Evolutionary conservation across 208 protist species (phyloP).

Genomic region (Leishmania major): DNA sequence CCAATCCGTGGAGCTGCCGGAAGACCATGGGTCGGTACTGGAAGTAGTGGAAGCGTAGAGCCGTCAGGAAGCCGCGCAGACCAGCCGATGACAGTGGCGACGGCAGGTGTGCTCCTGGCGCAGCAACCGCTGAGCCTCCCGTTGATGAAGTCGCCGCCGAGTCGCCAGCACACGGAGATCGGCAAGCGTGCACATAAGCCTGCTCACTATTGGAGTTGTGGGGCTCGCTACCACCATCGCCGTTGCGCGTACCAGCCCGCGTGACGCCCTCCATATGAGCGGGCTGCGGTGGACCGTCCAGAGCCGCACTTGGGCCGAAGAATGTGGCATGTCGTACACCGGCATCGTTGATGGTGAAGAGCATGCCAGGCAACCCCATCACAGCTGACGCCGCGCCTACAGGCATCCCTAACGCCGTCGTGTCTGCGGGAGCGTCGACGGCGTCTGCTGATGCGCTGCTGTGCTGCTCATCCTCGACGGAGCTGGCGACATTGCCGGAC

Average conservation of each 20-base stretch:
- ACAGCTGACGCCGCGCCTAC: conserved; percentile 43
- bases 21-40: conserved; percentile 69
- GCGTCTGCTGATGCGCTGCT: neutral
- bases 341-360: conserved; percentile 89
- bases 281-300: neutral
- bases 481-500: neutral
- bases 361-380: conserved; percentile 85
- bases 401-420: neutral
- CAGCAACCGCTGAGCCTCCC: neutral
- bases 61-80: conserved; percentile 47
- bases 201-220: neutral
- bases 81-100: conserved; percentile 14
- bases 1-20: conserved; percentile 33
- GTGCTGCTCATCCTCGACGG: neutral
- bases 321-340: conserved; percentile 63
- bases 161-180: neutral
- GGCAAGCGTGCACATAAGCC: neutral
- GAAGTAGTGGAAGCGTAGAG: conserved; percentile 75
- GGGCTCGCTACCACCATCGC: neutral
- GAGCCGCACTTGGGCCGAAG: conserved; percentile 56
- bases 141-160: neutral
- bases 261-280: neutral
- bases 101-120: neutral
- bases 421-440: neutral
- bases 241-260: neutral